Base-by-base conservation (phyloP, 1,284 basidiomycete species). In the Ganoderma meredithae region DNA sequence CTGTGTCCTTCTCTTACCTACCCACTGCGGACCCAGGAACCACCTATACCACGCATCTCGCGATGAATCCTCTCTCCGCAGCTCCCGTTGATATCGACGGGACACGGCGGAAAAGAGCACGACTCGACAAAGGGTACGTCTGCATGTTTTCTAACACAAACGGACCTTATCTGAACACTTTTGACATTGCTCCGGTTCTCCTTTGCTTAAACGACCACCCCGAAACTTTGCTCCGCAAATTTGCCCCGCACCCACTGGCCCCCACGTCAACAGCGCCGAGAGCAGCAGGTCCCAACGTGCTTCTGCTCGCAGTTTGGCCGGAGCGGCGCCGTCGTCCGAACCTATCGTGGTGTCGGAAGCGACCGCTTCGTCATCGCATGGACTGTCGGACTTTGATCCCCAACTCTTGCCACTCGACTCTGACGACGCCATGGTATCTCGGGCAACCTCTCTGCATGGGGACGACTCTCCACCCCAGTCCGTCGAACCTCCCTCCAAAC, bases 11-110 rank as follows among this genome's bases (percentile, higher is more conserved):
- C 81, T 93, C 92, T 65, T 94, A 94, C 83, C 84, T 94, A 77
- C 92, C 92, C 64, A 81, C 86, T 72, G 88, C 89, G 76, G 93
- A 94, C 85, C 92, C 92, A 71, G 92, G 93, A 76, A 90, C 92
- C 72, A 94, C 92, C 22, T 94, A 93, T 82, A 87, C 89, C 78
- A 90, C 90, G 69, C 84, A 86, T 86, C 83, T 72, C 74, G 78
- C 70, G 73, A 53, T 63, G 52, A 77, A 66, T 70, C 75, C 71
- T 81, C 87, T 77, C 71, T 86, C 89, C 76, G 81, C 88, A 74
- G 85, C 88, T 67, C 83, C 86, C 76, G 84, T 88, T 74, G 85
- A 84, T 69, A 78, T 85, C 72, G 89, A 90, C 69, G 89, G 89
- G 62, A 82, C 88, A 68, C 86, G 89, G 77, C 83, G 88, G 78